Conservation (phyloP, 345 rosid species). For the Odontarrhena argentea region DNA sequence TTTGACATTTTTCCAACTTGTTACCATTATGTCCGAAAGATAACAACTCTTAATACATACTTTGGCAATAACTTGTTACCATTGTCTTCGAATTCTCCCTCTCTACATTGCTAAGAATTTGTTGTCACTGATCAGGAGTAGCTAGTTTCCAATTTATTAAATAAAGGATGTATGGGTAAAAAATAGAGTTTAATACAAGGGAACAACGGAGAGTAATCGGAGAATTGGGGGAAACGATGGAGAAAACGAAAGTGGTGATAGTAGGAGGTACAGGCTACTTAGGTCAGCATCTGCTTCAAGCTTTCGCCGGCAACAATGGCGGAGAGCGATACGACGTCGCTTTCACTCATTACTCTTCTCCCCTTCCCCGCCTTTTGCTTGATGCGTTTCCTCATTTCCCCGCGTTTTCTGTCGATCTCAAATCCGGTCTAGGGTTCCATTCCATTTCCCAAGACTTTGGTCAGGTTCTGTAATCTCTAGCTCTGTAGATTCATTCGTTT, state of each 20-base stretch:
- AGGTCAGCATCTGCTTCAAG: conserved; percentile 84
- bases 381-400: conserved; percentile 54
- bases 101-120: not conserved
- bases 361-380: conserved; percentile 53
- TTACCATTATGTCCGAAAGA: conserved; percentile 13
- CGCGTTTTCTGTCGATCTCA: conserved; percentile 68
- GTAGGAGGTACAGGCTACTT: conserved; percentile 91
- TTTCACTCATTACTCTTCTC: conserved; percentile 63
- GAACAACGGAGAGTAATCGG: not conserved
- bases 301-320: conserved; percentile 42
- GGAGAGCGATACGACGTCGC: conserved; percentile 53
- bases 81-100: not conserved
- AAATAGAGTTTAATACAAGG: not conserved
- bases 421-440: conserved; percentile 58
- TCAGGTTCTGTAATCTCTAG: conserved; percentile 28
- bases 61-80: conserved; percentile 9
- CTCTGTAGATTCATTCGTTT: not conserved
- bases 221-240: conserved; percentile 34
- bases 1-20: conserved; percentile 12
- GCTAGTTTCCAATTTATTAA: not conserved
- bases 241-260: conserved; percentile 60
- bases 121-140: not conserved
- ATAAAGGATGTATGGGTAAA: not conserved
- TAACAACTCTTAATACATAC: not conserved
- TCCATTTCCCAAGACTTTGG: conserved; percentile 61